Percentiles rank a stretch among this genome's conserved stretches.
phyloP scores from a whole-genome alignment of 23 red algal species.

The Gracilaria gracilis region DNA sequence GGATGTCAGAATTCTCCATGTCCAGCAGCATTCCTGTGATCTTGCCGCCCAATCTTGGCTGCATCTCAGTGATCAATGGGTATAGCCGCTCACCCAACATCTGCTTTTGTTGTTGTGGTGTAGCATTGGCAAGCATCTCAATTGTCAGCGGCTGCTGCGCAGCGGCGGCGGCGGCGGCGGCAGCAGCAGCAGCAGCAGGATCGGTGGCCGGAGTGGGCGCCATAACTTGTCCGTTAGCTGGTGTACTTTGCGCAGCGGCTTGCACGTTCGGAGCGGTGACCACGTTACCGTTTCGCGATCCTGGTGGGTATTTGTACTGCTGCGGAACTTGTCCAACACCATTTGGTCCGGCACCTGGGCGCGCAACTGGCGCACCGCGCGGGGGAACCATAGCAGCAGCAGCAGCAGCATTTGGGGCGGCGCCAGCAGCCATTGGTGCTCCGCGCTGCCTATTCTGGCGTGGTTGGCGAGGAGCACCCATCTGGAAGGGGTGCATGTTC shows the following conservation, averaged over 20 bases:
- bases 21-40: slow-evolving; percentile 99
- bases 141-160: slow-evolving; percentile 81
- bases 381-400: slow-evolving; percentile 48
- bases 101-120: slow-evolving; percentile 92
- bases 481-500: slow-evolving; percentile 57
- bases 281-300: slow-evolving; percentile 75
- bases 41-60: slow-evolving; percentile 89
- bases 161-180: background rate
- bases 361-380: slow-evolving; percentile 28
- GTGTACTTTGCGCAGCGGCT: background rate
- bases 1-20: slow-evolving; percentile 97
- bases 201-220: background rate
- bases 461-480: slow-evolving; percentile 46
- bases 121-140: slow-evolving; percentile 89
- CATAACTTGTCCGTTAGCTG: slow-evolving; percentile 33
- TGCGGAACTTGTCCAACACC: slow-evolving; percentile 34
- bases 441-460: slow-evolving; percentile 81
- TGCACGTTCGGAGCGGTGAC: slow-evolving; percentile 39
- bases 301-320: slow-evolving; percentile 86
- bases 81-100: slow-evolving; percentile 97
- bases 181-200: slow-evolving; percentile 42
- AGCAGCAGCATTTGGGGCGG: slow-evolving; percentile 15
- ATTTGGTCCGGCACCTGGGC: slow-evolving; percentile 32
- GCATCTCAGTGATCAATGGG: slow-evolving; percentile 84
- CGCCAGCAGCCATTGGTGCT: slow-evolving; percentile 38